These are phyloP conservation scores for Incumbomyces delicatus DNA, from an alignment of 2,329 filamentous ascomycete genomes.

Conservation along the genomic window DNA sequence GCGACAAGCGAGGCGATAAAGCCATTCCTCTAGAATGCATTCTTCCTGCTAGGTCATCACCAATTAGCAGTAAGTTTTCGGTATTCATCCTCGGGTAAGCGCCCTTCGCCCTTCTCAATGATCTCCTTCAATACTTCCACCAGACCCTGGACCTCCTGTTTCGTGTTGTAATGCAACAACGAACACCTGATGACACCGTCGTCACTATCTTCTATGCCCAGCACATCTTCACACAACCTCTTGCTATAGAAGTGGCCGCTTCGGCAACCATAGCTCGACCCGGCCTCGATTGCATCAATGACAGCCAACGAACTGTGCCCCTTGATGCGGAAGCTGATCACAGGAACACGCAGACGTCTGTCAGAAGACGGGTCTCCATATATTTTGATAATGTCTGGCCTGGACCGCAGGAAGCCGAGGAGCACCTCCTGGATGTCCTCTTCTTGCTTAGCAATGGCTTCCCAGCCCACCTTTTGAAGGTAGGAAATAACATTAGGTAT, in stretches of 20 bases:
- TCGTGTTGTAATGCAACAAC: slow-evolving; percentile 63
- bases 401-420: slow-evolving; percentile 47
- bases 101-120: slow-evolving; percentile 16
- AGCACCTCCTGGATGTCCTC: slow-evolving; percentile 48
- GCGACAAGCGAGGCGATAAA: no score
- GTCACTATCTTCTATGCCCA: slow-evolving; percentile 44
- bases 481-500: slow-evolving; percentile 56
- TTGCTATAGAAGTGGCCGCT: slow-evolving; percentile 63
- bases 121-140: slow-evolving; percentile 20
- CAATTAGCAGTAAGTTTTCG: slow-evolving; percentile 16
- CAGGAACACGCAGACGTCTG: slow-evolving; percentile 47
- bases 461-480: slow-evolving; percentile 42
- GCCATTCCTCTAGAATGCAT: no score
- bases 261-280: slow-evolving; percentile 51
- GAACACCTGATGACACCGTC: slow-evolving; percentile 62
- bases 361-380: slow-evolving; percentile 47
- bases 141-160: slow-evolving; percentile 20
- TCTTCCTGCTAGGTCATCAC: slow-evolving; percentile 1
- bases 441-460: slow-evolving; percentile 49
- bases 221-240: slow-evolving; percentile 49
- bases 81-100: slow-evolving; percentile 9
- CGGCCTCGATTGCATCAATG: slow-evolving; percentile 51
- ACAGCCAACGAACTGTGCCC: slow-evolving; percentile 44
- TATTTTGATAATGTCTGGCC: slow-evolving; percentile 44
- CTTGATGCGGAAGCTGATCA: slow-evolving; percentile 56